Percentiles rank a stretch among this genome's conserved stretches.
Conservation (phyloP, 148 eudicot genomes). For the Chenopodium berlandieri region DNA sequence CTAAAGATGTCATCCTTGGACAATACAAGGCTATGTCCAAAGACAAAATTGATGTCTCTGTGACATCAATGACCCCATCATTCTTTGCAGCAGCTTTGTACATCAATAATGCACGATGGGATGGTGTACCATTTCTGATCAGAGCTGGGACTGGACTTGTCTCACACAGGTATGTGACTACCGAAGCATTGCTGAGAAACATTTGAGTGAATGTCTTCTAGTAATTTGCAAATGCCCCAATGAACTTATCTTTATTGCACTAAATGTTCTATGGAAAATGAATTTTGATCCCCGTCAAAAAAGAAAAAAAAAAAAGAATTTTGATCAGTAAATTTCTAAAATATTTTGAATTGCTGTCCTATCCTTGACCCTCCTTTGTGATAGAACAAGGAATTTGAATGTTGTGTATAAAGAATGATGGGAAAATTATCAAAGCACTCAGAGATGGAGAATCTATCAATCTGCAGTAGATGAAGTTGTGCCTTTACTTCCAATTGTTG, state of each 20-base stretch:
- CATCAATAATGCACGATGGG: slow-evolving; percentile 43
- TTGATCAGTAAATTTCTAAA: not conserved
- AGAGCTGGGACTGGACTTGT: slow-evolving; percentile 34
- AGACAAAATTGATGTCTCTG: slow-evolving; percentile 29
- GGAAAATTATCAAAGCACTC: not conserved
- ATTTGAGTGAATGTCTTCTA: not conserved
- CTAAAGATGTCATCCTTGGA: slow-evolving; percentile 31
- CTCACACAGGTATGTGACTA: slow-evolving; percentile 27
- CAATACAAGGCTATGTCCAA: slow-evolving; percentile 33
- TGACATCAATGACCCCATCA: slow-evolving; percentile 29
- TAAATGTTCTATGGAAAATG: not conserved
- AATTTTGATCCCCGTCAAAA: not conserved
- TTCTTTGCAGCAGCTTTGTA: slow-evolving; percentile 38
- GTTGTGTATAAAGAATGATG: not conserved
- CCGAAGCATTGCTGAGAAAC: not conserved
- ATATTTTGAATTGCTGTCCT: not conserved
- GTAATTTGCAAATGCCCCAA: not conserved
- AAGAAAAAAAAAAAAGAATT: not conserved
- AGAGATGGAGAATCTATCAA: not conserved
- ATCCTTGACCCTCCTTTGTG: not conserved
- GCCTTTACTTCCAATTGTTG: not conserved
- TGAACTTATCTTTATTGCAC: not conserved
- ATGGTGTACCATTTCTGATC: slow-evolving; percentile 43
- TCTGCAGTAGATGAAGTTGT: not conserved
- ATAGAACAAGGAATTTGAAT: not conserved